These are phyloP conservation scores for Prunus mongolica DNA, from an alignment of 306 rosid genomes.

Conservation along the genomic window DNA sequence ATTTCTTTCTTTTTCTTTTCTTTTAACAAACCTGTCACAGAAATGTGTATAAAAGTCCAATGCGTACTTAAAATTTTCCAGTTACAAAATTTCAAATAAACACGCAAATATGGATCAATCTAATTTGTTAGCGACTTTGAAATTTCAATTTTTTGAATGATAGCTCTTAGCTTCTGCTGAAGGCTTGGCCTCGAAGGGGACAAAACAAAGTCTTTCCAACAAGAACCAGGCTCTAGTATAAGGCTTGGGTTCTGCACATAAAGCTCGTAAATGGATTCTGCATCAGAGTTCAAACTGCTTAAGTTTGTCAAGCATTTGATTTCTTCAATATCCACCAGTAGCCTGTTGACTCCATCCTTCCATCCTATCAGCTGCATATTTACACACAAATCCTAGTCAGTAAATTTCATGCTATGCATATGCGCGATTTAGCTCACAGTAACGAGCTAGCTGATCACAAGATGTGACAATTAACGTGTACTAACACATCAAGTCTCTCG, in stretches of 20 bases:
- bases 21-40: no score
- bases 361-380: conserved; percentile 58
- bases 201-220: conserved; percentile 58
- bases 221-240: conserved; percentile 38
- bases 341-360: conserved; percentile 55
- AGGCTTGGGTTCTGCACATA: conserved; percentile 36
- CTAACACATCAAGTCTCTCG: no score
- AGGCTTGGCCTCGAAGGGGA: conserved; percentile 43
- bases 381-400: background rate
- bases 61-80: background rate
- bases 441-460: no score
- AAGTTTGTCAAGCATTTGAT: conserved; percentile 38
- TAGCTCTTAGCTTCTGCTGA: conserved; percentile 46
- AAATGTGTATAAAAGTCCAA: no score
- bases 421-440: no score
- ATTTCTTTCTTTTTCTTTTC: background rate
- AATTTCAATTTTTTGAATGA: conserved; percentile 51
- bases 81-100: background rate
- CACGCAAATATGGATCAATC: background rate
- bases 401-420: no score
- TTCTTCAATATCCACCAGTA: conserved; percentile 59
- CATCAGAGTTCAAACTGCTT: conserved; percentile 55
- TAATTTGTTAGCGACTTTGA: background rate
- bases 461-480: no score
- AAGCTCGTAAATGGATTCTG: conserved; percentile 70